Evolutionary conservation across 2,329 filamentous ascomycete species (phyloP), one percentile per base, ranked within the genome.

Genomic region (Sarocladium brachiariae): DNA sequence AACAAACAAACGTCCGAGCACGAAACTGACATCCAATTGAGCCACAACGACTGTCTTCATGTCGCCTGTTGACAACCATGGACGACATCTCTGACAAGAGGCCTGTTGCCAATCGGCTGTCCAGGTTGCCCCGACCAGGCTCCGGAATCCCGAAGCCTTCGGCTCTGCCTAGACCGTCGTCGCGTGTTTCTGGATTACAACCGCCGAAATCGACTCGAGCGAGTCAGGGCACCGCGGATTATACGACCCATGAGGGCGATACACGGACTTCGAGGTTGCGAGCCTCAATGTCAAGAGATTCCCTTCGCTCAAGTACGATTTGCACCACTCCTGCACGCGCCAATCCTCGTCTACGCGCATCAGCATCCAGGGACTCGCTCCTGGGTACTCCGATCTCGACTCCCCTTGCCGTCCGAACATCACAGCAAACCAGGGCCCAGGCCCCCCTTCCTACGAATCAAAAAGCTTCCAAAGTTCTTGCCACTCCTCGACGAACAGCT

Each of bases 191-290:
- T 33, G 33, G 23, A 33, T 31, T 49, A 25, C 46, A 31, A 52
- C 46, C 18, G 50, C 57, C 13, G 41, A 52, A 3, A 31, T 53
- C 25, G 23, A 54, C n/a, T 51, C 41, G 46, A 35, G 31, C 46
- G 14, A 35, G 60, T 18, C 58, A 59, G 2, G 47, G 54, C 9
- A 53, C 56, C 7, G 47, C 57, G 1, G 56, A 58, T 31, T 57
- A 50, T 49, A 48, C 56, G 7, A 51, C 54, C 5, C 56, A 51
- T 37, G 16, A 34, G 25, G 59, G 58, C 18, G 65, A 69, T 24
- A 55, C 72, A 38, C 66, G 66, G 52, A 67, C 65, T 41, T 68
- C 71, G 14, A 69, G 69, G 50, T 62, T 74, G 11, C 68, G 72
- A 25, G 53, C 66, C 23, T 60, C 68, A n/a, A 50, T 67, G 41